Percentiles rank a stretch among this genome's conserved stretches.
Evolutionary conservation across 345 rosid species (phyloP).

Genomic region (Gossypioides kirkii): DNA sequence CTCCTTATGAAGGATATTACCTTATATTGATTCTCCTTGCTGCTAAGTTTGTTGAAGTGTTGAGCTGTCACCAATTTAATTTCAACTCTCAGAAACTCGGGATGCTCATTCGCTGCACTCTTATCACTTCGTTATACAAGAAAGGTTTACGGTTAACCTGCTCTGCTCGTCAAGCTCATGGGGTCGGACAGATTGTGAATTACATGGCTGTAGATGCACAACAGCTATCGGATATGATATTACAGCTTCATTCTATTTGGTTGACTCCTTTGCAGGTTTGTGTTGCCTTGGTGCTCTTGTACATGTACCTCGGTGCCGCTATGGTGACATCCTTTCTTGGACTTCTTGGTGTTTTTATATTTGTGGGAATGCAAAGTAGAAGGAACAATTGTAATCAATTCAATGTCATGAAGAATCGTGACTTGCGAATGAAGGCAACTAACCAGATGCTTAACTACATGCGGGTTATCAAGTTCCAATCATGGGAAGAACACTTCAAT

Average conservation of each 20-base stretch:
- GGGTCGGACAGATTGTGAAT: conserved; percentile 93
- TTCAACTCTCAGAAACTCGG: conserved; percentile 92
- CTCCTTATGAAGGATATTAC: conserved; percentile 75
- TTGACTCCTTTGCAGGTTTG: conserved; percentile 74
- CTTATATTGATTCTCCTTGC: conserved; percentile 64
- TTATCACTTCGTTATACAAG: conserved; percentile 72
- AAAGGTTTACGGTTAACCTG: conserved; percentile 73
- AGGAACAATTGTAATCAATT: conserved; percentile 62
- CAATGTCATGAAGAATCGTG: conserved; percentile 70
- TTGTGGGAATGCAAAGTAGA: conserved; percentile 45
- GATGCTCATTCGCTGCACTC: conserved; percentile 80
- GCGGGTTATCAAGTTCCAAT: conserved; percentile 94
- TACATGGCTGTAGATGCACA: conserved; percentile 99
- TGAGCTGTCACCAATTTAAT: conserved; percentile 72
- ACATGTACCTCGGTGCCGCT: conserved; percentile 55
- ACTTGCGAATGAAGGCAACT: conserved; percentile 86
- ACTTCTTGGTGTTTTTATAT: conserved; percentile 39
- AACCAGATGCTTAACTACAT: conserved; percentile 90
- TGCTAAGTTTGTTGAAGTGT: conserved; percentile 76
- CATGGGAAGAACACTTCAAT: conserved; percentile 93
- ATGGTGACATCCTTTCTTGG: conserved; percentile 54
- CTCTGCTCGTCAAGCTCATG: conserved; percentile 88
- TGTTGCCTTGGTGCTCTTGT: conserved; percentile 65
- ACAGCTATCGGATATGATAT: conserved; percentile 95
- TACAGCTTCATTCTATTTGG: conserved; percentile 93